Conservation (phyloP, 192 early-diverging fungal species). For the Rhizophagus clarus region DNA sequence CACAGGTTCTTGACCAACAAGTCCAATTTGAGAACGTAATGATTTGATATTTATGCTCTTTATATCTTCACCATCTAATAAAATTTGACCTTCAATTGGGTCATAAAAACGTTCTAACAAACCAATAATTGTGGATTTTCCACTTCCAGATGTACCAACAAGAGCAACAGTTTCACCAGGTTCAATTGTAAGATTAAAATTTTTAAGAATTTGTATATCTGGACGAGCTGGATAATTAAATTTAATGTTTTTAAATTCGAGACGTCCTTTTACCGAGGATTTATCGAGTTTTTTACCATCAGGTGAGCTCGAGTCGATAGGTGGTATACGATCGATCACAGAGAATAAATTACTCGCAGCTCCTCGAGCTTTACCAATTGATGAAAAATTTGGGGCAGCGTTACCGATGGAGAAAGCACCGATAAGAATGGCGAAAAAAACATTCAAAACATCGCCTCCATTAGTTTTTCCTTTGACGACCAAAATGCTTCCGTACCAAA, state of each 20-base stretch:
- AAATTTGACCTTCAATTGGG: slow-evolving; percentile 58
- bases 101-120: slow-evolving; percentile 82
- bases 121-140: slow-evolving; percentile 75
- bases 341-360: slow-evolving; percentile 81
- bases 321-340: slow-evolving; percentile 80
- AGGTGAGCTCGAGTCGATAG: slow-evolving; percentile 65
- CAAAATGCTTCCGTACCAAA: slow-evolving; percentile 82
- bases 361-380: slow-evolving; percentile 74
- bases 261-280: slow-evolving; percentile 62
- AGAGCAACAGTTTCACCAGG: slow-evolving; percentile 86
- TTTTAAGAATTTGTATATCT: slow-evolving; percentile 76
- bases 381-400: slow-evolving; percentile 65
- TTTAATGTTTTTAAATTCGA: slow-evolving; percentile 71
- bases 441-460: slow-evolving; percentile 66
- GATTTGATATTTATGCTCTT: slow-evolving; percentile 74
- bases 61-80: slow-evolving; percentile 74
- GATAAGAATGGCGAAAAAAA: slow-evolving; percentile 71
- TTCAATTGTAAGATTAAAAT: slow-evolving; percentile 67
- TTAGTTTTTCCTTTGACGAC: slow-evolving; percentile 52
- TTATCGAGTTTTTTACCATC: slow-evolving; percentile 49
- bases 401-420: slow-evolving; percentile 59
- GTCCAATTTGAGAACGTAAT: slow-evolving; percentile 61
- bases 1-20: slow-evolving; percentile 76
- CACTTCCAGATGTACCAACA: slow-evolving; percentile 84
- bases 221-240: slow-evolving; percentile 85